Evolutionary conservation across 768 basidiomycete genomes (phyloP), one percentile per base, ranked within the genome.

Genomic region (Candolleomyces aberdarensis): DNA sequence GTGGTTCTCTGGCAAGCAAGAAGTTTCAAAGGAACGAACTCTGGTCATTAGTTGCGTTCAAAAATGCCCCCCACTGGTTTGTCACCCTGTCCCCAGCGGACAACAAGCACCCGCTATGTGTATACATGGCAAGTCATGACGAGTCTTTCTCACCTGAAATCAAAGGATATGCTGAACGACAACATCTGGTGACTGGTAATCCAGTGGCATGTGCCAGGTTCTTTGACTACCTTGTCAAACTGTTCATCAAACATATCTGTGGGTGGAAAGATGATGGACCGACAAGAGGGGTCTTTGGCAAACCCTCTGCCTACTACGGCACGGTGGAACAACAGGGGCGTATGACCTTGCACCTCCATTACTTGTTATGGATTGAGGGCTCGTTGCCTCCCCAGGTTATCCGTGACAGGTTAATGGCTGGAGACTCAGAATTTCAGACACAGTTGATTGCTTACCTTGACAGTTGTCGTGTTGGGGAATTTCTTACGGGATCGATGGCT

Each of bases 51-150:
- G 64, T 70, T 46, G 56, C 56, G 0, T 57, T 63, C 43, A 62
- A 58, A 47, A 70, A 71, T 15, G 69, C 73, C 7, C 74, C 74
- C 10, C 65, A 63, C 1, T 77, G 75, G 75, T 77, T 70, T 63
- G 66, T 76, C 0, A 77, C 75, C 11, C 54, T 76, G 31, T 68
- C 75, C 0, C 74, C 69, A 7, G 68, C 64, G 8, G 74, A 78
- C 60, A 52, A 56, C 0, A 63, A 64, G 14, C 69, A 75, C 62
- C 76, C 75, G 0, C 60, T 78, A 4, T 70, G 68, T 11, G n/a
- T 78, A 8, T 76, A 76, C 57, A 75, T 62, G 69, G 70, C 74
- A 7, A 8, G 8, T 36, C 8, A 36, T 7, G 69, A 63, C 9
- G 63, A 57, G 5, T 56, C 71, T 9, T 75, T 71, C 43, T 29